phyloP scores from a whole-genome alignment of 768 basidiomycete species.

The Agrocybe pediades region DNA sequence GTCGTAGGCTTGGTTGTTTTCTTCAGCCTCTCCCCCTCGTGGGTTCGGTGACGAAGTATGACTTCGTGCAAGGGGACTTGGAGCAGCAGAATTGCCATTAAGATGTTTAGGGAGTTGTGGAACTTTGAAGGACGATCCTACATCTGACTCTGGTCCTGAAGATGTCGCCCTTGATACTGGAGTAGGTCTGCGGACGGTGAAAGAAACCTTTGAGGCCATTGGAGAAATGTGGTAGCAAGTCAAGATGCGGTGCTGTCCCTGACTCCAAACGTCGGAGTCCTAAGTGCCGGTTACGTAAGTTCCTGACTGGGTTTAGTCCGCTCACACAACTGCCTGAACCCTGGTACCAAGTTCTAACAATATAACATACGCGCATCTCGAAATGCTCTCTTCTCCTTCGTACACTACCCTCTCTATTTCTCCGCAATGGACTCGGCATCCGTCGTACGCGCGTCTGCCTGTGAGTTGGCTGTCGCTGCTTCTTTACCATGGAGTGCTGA shows the following conservation, averaged over 20 bases:
- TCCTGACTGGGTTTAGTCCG: neutral
- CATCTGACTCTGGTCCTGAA: slow-evolving; percentile 64
- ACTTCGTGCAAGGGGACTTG: slow-evolving; percentile 59
- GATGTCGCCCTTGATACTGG: slow-evolving; percentile 65
- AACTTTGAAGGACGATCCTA: slow-evolving; percentile 51
- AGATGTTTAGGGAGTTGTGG: slow-evolving; percentile 66
- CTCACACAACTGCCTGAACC: slow-evolving; percentile 2
- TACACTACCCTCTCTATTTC: neutral
- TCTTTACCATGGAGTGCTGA: neutral
- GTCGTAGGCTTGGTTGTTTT: slow-evolving; percentile 29
- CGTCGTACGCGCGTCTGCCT: slow-evolving; percentile 11
- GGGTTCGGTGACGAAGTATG: slow-evolving; percentile 37
- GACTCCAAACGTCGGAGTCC: neutral
- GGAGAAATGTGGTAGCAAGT: neutral
- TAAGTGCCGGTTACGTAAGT: slow-evolving; percentile 3
- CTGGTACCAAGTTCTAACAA: too few relatives aligned
- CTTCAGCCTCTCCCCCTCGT: slow-evolving; percentile 18
- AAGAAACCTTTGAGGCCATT: slow-evolving; percentile 61
- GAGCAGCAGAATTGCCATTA: slow-evolving; percentile 25
- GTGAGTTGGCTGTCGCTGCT: slow-evolving; percentile 1
- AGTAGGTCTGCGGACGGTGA: slow-evolving; percentile 81
- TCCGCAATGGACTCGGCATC: slow-evolving; percentile 3
- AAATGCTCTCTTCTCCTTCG: too few relatives aligned
- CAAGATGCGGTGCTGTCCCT: neutral
- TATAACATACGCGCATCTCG: too few relatives aligned